These are phyloP conservation scores for Aspergillus funiculosus DNA, from an alignment of 495 filamentous ascomycete genomes.

Conservation along the genomic window DNA sequence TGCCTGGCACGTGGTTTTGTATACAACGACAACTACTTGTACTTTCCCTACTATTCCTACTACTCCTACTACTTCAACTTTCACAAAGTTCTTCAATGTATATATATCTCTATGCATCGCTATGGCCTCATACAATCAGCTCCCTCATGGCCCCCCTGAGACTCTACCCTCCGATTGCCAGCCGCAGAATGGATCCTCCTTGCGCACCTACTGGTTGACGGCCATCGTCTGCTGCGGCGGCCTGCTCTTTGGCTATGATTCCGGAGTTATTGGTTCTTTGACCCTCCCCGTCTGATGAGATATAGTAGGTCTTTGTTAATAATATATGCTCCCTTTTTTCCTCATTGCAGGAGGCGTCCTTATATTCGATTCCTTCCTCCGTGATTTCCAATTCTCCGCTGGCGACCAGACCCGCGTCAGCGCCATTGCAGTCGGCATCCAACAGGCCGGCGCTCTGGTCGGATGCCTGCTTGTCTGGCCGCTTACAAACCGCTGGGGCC, in stretches of 20 bases:
- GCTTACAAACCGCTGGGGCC: constrained; percentile 39
- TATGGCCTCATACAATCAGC: constrained; percentile 8
- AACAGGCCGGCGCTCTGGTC: constrained; percentile 43
- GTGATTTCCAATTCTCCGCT: constrained; percentile 35
- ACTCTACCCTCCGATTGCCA: background rate
- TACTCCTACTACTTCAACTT: too few relatives aligned
- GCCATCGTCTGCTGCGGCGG: constrained; percentile 43
- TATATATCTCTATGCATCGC: constrained; percentile 3
- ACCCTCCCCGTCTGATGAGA: background rate
- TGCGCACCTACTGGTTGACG: constrained; percentile 51
- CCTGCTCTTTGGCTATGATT: constrained; percentile 41
- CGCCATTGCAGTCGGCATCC: constrained; percentile 42
- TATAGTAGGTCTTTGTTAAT: background rate
- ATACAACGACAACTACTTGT: background rate
- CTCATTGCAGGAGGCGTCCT: constrained; percentile 37
- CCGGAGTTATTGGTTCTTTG: constrained; percentile 38
- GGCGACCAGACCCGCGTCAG: constrained; percentile 35
- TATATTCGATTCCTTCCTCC: constrained; percentile 42
- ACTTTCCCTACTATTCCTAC: too few relatives aligned
- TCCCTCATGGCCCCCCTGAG: constrained; percentile 2
- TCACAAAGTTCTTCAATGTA: background rate
- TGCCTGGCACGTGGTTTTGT: constrained; percentile 9
- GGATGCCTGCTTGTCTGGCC: constrained; percentile 49
- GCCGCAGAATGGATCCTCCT: constrained; percentile 6
- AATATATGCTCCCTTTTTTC: background rate